phyloP scores from a whole-genome alignment of 441 rosid species.

The Flueggea neowawraea region DNA sequence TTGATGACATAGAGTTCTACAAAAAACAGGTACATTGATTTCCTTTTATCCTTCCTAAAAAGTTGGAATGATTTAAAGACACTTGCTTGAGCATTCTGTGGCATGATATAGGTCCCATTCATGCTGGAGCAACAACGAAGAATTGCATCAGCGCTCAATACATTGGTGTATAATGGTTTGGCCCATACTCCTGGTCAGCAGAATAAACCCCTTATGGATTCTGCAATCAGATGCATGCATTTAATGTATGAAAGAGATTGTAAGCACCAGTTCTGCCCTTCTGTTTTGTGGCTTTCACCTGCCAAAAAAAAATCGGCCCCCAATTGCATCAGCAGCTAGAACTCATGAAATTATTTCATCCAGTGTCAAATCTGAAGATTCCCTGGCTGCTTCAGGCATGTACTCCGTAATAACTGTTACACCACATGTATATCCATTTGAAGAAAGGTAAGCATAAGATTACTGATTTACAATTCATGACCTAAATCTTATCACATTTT shows the following conservation, averaged over 20 bases:
- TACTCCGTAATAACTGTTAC: constrained; percentile 75
- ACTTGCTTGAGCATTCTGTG: constrained; percentile 25
- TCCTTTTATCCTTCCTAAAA: constrained; percentile 1
- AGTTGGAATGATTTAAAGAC: constrained; percentile 18
- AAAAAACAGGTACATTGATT: constrained; percentile 79
- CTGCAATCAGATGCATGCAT: constrained; percentile 93
- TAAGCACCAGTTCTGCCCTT: constrained; percentile 86
- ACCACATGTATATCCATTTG: constrained; percentile 97
- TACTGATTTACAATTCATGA: constrained; percentile 2
- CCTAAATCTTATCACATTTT: neutral
- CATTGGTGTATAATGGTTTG: constrained; percentile 83
- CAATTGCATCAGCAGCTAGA: constrained; percentile 92
- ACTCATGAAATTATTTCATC: constrained; percentile 67
- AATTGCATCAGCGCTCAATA: constrained; percentile 87
- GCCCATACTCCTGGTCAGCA: constrained; percentile 40
- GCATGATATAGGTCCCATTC: constrained; percentile 71
- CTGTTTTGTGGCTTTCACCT: constrained; percentile 96
- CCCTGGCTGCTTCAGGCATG: constrained; percentile 40
- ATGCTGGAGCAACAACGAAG: constrained; percentile 74
- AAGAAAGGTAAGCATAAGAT: constrained; percentile 67
- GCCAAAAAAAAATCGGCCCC: constrained; percentile 76
- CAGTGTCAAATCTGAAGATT: constrained; percentile 48
- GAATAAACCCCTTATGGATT: constrained; percentile 74
- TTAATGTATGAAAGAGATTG: constrained; percentile 97
- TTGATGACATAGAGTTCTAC: constrained; percentile 98